Percentiles rank a stretch among this genome's conserved stretches.
These are phyloP conservation scores for Dothidotthia symphoricarpi DNA, from an alignment of 2,329 filamentous ascomycete species.

Conservation along the genomic window DNA sequence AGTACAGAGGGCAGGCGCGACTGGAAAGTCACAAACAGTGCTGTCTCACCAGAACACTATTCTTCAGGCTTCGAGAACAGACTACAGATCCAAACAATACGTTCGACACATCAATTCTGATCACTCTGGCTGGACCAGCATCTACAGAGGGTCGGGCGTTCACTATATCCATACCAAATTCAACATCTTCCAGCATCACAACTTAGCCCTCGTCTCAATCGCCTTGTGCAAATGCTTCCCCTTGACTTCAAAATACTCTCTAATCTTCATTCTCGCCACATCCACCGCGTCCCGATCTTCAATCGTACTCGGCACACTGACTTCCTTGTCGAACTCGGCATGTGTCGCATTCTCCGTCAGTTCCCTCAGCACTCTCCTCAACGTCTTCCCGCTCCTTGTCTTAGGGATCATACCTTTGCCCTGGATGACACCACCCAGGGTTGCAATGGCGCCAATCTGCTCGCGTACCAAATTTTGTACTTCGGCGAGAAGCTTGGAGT, in stretches of 20 bases:
- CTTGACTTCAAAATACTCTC: constrained; percentile 68
- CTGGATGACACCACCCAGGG: constrained; percentile 80
- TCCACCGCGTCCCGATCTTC: constrained; percentile 76
- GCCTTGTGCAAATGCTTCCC: constrained; percentile 40
- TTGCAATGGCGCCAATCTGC: constrained; percentile 85
- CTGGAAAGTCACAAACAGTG: too few species aligned
- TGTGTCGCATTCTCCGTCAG: constrained; percentile 78
- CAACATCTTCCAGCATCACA: too few species aligned
- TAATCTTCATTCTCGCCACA: constrained; percentile 68
- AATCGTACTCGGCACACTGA: constrained; percentile 78
- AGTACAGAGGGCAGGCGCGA: too few species aligned
- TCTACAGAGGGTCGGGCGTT: too few species aligned
- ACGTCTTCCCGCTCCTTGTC: constrained; percentile 87
- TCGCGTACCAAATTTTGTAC: constrained; percentile 70
- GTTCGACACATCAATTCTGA: too few species aligned
- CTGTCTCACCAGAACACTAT: too few species aligned
- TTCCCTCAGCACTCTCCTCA: constrained; percentile 77
- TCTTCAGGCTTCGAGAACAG: too few species aligned
- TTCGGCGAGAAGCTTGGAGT: constrained; percentile 55
- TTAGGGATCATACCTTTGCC: constrained; percentile 86
- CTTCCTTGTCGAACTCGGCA: constrained; percentile 68
- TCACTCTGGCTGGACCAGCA: too few species aligned
- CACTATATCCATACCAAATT: too few species aligned
- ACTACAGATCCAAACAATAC: too few species aligned
- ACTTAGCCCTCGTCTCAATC: constrained; percentile 44